Percentiles rank a stretch among this genome's conserved stretches.
These are phyloP conservation scores for Clavaria fumosa DNA, from an alignment of 768 basidiomycete genomes.

Conservation along the genomic window DNA sequence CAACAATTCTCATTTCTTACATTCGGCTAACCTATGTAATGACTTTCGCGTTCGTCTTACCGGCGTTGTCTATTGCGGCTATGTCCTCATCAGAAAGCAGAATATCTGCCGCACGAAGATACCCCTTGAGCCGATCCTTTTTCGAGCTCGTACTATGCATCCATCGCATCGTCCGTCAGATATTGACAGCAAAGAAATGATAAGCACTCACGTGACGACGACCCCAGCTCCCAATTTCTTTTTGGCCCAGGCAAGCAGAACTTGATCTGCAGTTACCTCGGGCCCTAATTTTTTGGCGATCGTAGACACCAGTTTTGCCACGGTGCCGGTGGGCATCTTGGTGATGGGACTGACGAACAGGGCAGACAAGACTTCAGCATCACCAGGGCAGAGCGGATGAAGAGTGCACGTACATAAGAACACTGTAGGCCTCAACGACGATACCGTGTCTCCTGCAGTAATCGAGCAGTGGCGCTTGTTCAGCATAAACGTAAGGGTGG, in stretches of 20 bases:
- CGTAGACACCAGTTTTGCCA: constrained; percentile 40
- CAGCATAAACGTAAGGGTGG: constrained; percentile 52
- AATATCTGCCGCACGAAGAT: constrained; percentile 49
- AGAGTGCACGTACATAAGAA: constrained; percentile 46
- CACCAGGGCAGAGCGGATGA: too few relatives aligned
- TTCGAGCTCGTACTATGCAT: constrained; percentile 43
- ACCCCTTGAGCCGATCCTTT: constrained; percentile 47
- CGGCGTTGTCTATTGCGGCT: constrained; percentile 40
- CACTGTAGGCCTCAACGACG: constrained; percentile 57
- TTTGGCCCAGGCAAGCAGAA: constrained; percentile 58
- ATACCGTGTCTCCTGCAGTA: constrained; percentile 44
- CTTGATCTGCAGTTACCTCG: constrained; percentile 49
- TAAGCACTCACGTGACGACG: constrained; percentile 37
- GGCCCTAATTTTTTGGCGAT: constrained; percentile 36
- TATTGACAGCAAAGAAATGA: not conserved
- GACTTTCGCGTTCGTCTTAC: constrained; percentile 26
- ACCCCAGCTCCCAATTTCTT: constrained; percentile 50
- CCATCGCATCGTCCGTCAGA: not conserved
- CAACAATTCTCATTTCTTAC: too few relatives aligned
- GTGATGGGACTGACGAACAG: constrained; percentile 39
- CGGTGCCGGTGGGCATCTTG: constrained; percentile 39
- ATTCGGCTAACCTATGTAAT: too few relatives aligned
- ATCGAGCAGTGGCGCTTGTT: constrained; percentile 39
- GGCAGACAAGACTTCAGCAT: constrained; percentile 1
- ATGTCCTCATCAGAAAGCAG: constrained; percentile 38